phyloP scores from a whole-genome alignment of 768 basidiomycete genomes.

The Xerocomellus intermedius region DNA sequence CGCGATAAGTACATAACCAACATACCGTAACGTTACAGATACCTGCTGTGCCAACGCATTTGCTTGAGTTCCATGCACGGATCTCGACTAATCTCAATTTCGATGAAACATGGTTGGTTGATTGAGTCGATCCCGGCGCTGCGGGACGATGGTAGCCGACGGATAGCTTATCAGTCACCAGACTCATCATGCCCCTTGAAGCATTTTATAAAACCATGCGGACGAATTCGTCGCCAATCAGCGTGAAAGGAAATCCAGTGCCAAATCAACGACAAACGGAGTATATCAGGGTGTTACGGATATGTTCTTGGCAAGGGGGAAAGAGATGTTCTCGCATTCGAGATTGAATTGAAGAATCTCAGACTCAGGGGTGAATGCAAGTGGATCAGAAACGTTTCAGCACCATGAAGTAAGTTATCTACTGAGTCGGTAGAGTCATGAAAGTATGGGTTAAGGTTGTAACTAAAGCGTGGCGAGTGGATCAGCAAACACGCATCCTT shows the following conservation, averaged over 20 bases:
- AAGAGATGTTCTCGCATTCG: slow-evolving; percentile 18
- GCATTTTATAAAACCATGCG: background rate
- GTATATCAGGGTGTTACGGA: slow-evolving; percentile 10
- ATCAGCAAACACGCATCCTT: background rate
- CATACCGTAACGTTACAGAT: no score
- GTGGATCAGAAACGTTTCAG: slow-evolving; percentile 30
- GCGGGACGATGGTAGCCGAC: slow-evolving; percentile 4
- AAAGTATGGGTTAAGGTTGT: slow-evolving; percentile 12
- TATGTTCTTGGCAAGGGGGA: slow-evolving; percentile 19
- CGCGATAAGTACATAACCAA: background rate
- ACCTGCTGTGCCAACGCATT: background rate
- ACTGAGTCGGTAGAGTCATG: slow-evolving; percentile 6
- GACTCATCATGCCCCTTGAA: slow-evolving; percentile 10
- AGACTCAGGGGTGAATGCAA: slow-evolving; percentile 21
- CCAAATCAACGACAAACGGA: slow-evolving; percentile 7
- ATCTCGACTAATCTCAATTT: background rate
- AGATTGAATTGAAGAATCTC: slow-evolving; percentile 25
- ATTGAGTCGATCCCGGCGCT: background rate
- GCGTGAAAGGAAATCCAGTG: slow-evolving; percentile 7
- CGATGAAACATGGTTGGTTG: slow-evolving; percentile 2
- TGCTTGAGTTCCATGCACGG: background rate
- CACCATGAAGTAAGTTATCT: slow-evolving; percentile 9
- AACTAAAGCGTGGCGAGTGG: slow-evolving; percentile 1
- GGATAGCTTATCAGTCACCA: slow-evolving; percentile 4
- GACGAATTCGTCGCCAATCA: background rate